Evolutionary conservation across 169 alveolate species (phyloP), one percentile per base, ranked within the genome.

Genomic region (Eimeria acervulina): DNA sequence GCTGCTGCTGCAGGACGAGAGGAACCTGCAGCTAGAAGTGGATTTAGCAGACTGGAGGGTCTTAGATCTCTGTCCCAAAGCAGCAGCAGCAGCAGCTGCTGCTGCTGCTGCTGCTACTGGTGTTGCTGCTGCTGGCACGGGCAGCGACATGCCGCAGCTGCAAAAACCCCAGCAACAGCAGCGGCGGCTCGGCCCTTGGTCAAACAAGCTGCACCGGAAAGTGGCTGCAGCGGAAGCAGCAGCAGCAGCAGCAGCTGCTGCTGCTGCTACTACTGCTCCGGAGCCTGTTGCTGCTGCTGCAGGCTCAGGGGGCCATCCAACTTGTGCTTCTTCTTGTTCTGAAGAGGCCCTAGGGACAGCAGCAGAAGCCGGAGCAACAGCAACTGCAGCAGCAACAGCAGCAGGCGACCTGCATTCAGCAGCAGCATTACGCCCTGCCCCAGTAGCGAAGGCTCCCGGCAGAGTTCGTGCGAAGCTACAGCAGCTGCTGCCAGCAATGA

Each of bases 1-100:
- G 93, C 93, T 84, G 93, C 93, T 84, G 74, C 93, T 84, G 93
- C 93, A 84, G 93, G 93, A 59, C 38, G 61, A 84, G 55, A 84
- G 93, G 1, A 52, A 84, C 59, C 78, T 84, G 93, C 93, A 84
- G 51, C 78, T 84, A 21, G 93, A 84, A 21, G 93, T 84, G 38
- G 93, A 84, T 40, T 59, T 84, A 28, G 93, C 93, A 5, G 93
- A 84, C 55, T 84, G 93, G 93, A 36, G 93, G 13, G 93, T 84
- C n/a, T 68, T 84, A 31, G 93, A 84, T n/a, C 63, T 84, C 12
- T 51, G 80, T 44, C 78, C 74, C 51, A 51, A 84, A 55, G 21
- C 80, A 36, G 93, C 93, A 59, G 80, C 61, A 55, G 52, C 80
- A n/a, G 74, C 78, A 28, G 78, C 93, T 26, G 93, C 93, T 31